Conservation (phyloP, 495 filamentous ascomycete genomes). For the Penicillium crystallinum region DNA sequence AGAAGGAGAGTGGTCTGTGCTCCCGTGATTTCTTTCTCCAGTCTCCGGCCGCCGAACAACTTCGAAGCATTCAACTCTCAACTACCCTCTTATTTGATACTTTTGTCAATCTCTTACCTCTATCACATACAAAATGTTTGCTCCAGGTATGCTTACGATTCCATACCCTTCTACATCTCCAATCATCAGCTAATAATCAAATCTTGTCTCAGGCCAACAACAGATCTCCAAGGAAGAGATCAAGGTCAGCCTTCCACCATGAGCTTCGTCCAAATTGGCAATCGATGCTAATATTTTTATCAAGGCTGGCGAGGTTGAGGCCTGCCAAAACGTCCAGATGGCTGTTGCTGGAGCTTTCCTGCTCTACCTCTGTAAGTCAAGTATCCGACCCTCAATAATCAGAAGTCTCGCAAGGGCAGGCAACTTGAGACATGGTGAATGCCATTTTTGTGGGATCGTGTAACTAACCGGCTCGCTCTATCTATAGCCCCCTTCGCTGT, state of each 20-base stretch:
- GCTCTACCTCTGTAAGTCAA: conserved; percentile 76
- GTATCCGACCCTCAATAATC: background rate
- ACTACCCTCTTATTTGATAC: background rate
- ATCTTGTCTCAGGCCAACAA: conserved; percentile 32
- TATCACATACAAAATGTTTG: conserved; percentile 37
- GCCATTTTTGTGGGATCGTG: background rate
- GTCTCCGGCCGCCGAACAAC: background rate
- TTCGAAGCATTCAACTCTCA: background rate
- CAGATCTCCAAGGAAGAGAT: conserved; percentile 46
- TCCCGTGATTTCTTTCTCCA: conserved; percentile 30
- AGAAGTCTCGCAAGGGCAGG: background rate
- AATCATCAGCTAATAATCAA: background rate
- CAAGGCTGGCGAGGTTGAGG: conserved; percentile 64
- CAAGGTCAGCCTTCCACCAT: conserved; percentile 26
- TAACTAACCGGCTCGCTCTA: background rate
- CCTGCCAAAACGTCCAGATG: conserved; percentile 58
- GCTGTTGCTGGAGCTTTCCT: conserved; percentile 57
- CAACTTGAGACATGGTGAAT: background rate
- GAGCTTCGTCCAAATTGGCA: background rate
- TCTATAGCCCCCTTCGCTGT: conserved; percentile 71
- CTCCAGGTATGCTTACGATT: conserved; percentile 30
- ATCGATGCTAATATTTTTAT: background rate
- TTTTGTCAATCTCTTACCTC: background rate
- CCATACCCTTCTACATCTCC: background rate
- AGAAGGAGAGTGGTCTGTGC: conserved; percentile 30